phyloP scores from a whole-genome alignment of 768 basidiomycete species.

The Phaeotremella fagi region DNA sequence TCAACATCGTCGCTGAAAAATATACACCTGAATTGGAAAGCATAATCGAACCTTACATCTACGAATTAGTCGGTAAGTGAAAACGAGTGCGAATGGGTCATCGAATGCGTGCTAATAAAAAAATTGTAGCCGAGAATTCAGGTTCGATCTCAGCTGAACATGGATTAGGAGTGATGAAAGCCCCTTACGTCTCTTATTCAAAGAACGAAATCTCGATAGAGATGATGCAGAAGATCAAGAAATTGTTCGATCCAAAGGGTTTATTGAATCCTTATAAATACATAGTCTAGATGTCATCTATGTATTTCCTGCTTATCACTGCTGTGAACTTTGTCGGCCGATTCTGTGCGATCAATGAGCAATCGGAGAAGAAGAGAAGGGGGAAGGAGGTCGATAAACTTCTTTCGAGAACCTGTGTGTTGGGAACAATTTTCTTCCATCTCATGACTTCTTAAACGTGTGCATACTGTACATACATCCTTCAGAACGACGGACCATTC shows the following conservation, averaged over 20 bases:
- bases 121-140: conserved; percentile 52
- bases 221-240: conserved; percentile 85
- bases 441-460: no score
- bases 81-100: conserved; percentile 90
- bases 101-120: conserved; percentile 48
- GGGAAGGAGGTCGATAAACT: no score
- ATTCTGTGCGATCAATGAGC: no score
- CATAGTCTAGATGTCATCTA: conserved; percentile 22
- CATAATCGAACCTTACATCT: conserved; percentile 90
- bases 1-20: conserved; percentile 79
- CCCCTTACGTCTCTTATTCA: conserved; percentile 79
- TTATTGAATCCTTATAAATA: conserved; percentile 74
- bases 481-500: no score
- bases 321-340: no score
- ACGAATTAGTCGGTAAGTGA: conserved; percentile 72
- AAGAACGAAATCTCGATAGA: conserved; percentile 73
- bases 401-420: no score
- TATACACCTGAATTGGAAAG: conserved; percentile 79
- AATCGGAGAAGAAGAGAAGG: no score
- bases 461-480: no score
- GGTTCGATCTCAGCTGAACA: conserved; percentile 97
- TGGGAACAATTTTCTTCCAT: no score
- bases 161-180: conserved; percentile 94
- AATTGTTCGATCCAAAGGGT: conserved; percentile 78
- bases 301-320: no score